Percentiles rank a stretch among this genome's conserved stretches.
Conservation (phyloP, 306 rosid species). For the Sophora flavescens region DNA sequence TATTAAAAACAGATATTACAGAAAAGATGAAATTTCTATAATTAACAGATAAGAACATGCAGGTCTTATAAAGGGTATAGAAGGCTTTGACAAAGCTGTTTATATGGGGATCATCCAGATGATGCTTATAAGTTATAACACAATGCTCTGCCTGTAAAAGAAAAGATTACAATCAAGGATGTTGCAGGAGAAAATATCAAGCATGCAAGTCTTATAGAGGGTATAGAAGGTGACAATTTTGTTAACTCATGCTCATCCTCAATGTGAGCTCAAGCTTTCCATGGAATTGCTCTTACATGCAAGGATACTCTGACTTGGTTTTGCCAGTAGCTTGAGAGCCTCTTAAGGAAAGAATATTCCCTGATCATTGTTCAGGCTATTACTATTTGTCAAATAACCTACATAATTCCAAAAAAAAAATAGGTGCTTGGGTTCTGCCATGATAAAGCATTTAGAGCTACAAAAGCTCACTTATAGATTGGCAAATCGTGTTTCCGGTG, state of each 20-base stretch:
- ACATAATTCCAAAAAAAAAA: conserved; percentile 49
- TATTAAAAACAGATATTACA: too few species aligned
- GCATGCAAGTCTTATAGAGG: conserved; percentile 71
- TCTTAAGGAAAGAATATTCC: conserved; percentile 62
- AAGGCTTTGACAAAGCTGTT: too few species aligned
- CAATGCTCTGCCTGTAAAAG: conserved; percentile 68
- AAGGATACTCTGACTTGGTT: conserved; percentile 73
- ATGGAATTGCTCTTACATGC: conserved; percentile 79
- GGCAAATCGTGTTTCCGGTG: too few species aligned
- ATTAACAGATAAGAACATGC: too few species aligned
- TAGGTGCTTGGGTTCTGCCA: conserved; percentile 60
- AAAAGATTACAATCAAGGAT: conserved; percentile 64
- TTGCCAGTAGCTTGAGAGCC: conserved; percentile 65
- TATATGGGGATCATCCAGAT: too few species aligned
- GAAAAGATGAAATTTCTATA: too few species aligned
- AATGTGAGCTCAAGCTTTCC: conserved; percentile 60
- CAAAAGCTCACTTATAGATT: conserved; percentile 55
- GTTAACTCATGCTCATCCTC: conserved; percentile 61
- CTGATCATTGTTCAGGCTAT: conserved; percentile 72
- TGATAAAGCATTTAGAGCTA: conserved; percentile 58
- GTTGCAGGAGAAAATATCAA: conserved; percentile 61
- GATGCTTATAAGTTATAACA: too few species aligned
- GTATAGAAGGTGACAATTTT: conserved; percentile 71
- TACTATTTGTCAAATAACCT: conserved; percentile 59
- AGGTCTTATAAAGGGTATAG: too few species aligned